Percentiles rank a stretch among this genome's conserved stretches.
These are phyloP conservation scores for Bonia amplexicaulis DNA, from an alignment of 176 grass and related monocot genomes.

Conservation along the genomic window DNA sequence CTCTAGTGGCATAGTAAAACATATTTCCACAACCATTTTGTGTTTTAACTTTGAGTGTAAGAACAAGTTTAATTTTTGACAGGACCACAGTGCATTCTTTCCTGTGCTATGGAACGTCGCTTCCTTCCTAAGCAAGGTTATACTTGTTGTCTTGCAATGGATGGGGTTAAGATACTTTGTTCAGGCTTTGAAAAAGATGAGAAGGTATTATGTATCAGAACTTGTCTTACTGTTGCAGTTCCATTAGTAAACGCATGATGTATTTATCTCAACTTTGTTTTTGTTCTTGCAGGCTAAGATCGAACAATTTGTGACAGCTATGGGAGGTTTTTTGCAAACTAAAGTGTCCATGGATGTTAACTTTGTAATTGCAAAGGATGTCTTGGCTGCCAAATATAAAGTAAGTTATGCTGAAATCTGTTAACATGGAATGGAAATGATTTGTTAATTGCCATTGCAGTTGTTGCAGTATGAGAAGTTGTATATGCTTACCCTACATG, in stretches of 20 bases:
- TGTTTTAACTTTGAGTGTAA: slow-evolving; percentile 10
- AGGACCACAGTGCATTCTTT: slow-evolving; percentile 90
- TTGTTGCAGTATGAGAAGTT: background rate
- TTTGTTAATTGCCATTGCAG: background rate
- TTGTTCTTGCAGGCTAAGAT: slow-evolving; percentile 64
- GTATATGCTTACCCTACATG: slow-evolving; percentile 3
- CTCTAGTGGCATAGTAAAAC: background rate
- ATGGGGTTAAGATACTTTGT: slow-evolving; percentile 75
- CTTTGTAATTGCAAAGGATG: slow-evolving; percentile 91
- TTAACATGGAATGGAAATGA: background rate
- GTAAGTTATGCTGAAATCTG: slow-evolving; percentile 50
- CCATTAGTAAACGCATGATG: background rate
- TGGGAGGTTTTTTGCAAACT: slow-evolving; percentile 63
- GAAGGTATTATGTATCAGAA: slow-evolving; percentile 48
- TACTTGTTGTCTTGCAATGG: slow-evolving; percentile 98
- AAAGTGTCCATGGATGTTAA: slow-evolving; percentile 63
- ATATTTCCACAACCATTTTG: slow-evolving; percentile 13
- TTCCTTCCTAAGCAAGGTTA: slow-evolving; percentile 88
- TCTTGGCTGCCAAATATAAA: slow-evolving; percentile 77
- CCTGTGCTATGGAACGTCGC: slow-evolving; percentile 81
- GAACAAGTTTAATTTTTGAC: slow-evolving; percentile 18
- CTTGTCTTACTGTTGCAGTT: slow-evolving; percentile 14
- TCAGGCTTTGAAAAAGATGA: slow-evolving; percentile 87
- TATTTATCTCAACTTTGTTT: slow-evolving; percentile 21
- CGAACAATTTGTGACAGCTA: slow-evolving; percentile 65